Evolutionary conservation across 2,329 filamentous ascomycete species (phyloP).

Genomic region (Pyricularia pennisetigena): DNA sequence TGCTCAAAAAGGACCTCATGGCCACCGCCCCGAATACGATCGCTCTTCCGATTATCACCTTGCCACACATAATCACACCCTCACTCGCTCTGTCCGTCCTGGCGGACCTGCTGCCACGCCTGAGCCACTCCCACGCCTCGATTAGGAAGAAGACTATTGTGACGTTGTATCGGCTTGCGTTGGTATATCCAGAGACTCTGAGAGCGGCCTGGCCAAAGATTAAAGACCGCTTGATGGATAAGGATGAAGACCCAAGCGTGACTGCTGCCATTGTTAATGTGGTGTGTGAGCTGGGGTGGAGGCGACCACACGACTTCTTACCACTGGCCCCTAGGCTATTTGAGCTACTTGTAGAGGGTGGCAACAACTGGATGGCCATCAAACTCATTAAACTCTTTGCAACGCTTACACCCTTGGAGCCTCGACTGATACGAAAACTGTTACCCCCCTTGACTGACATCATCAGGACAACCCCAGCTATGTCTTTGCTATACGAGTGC

Average conservation of each 20-base stretch:
- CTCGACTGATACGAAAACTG: conserved; percentile 81
- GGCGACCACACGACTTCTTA: conserved; percentile 86
- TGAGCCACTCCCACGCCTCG: conserved; percentile 75
- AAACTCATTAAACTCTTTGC: conserved; percentile 99
- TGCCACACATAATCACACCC: conserved; percentile 92
- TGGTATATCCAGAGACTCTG: conserved; percentile 94
- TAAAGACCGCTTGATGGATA: conserved; percentile 86
- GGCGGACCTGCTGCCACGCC: conserved; percentile 72
- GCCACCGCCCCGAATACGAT: conserved; percentile 66
- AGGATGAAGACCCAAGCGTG: conserved; percentile 81
- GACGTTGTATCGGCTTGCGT: conserved; percentile 81
- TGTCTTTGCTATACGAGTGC: conserved; percentile 97
- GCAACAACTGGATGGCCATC: conserved; percentile 99
- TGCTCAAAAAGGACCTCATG: conserved; percentile 88
- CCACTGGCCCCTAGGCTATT: conserved; percentile 86
- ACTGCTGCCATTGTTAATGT: conserved; percentile 96
- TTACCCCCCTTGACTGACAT: conserved; percentile 84
- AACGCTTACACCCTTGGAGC: conserved; percentile 84
- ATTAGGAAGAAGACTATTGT: conserved; percentile 95
- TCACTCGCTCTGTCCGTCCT: conserved; percentile 86
- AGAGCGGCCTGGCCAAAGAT: conserved; percentile 95
- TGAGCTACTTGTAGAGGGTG: conserved; percentile 80
- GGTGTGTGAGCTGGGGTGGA: conserved; percentile 90
- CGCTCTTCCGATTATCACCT: conserved; percentile 73
- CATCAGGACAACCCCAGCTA: conserved; percentile 88